Percentiles rank a stretch among this genome's conserved stretches.
Evolutionary conservation across 306 rosid species (phyloP).

Genomic region (Lathyrus tuberosus): DNA sequence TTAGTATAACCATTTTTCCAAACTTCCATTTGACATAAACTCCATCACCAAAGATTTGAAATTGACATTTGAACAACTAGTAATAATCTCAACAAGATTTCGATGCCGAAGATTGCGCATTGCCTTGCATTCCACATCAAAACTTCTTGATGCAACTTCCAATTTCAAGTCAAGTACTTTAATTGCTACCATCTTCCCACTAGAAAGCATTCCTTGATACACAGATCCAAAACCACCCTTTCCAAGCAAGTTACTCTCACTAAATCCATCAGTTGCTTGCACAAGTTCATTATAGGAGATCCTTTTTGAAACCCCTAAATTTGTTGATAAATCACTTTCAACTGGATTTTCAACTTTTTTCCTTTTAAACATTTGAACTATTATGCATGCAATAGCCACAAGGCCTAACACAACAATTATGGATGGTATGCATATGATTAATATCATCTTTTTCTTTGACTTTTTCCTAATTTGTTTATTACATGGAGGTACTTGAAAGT

Average conservation of each 20-base stretch:
- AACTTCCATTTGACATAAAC: conserved; percentile 40
- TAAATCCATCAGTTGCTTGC: conserved; percentile 31
- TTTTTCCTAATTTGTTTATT: conserved; percentile 1
- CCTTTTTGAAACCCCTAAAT: not conserved
- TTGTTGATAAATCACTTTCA: conserved; percentile 9
- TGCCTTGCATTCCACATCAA: conserved; percentile 38
- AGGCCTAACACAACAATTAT: conserved; percentile 7
- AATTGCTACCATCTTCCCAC: conserved; percentile 32
- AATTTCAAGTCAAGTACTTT: conserved; percentile 36
- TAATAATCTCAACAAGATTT: conserved; percentile 35
- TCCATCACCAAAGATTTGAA: conserved; percentile 37
- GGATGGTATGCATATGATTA: conserved; percentile 23
- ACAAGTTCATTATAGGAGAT: conserved; percentile 38
- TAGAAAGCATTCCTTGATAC: conserved; percentile 36
- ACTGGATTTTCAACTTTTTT: not conserved
- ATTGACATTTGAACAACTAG: conserved; percentile 33
- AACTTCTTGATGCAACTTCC: conserved; percentile 25
- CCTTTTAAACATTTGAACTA: not conserved
- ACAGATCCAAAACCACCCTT: conserved; percentile 37
- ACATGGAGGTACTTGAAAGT: conserved; percentile 42
- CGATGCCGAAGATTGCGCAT: conserved; percentile 39
- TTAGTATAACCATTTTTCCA: conserved; percentile 37
- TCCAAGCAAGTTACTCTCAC: conserved; percentile 35
- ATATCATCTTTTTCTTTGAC: not conserved
- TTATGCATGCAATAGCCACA: conserved; percentile 5